These are phyloP conservation scores for Pugionium dolabratum DNA, from an alignment of 345 rosid species.

Conservation along the genomic window DNA sequence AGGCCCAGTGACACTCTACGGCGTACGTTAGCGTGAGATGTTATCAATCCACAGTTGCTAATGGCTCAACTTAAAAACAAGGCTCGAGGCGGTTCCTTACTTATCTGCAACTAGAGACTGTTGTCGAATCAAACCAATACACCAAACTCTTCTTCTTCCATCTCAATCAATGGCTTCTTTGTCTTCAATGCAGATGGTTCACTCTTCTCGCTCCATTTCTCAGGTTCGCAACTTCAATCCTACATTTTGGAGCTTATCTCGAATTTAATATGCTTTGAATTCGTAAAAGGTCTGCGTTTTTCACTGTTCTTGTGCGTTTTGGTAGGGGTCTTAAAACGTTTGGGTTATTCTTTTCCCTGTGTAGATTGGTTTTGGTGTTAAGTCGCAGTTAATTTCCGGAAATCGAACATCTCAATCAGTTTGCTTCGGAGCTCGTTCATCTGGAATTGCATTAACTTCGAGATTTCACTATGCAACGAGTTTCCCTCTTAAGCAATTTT, in stretches of 20 bases:
- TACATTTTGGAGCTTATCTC: neutral
- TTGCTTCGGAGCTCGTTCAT: slow-evolving; percentile 35
- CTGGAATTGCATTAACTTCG: slow-evolving; percentile 49
- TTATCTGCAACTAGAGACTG: slow-evolving; percentile 37
- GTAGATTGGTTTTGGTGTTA: slow-evolving; percentile 37
- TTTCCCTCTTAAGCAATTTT: slow-evolving; percentile 42
- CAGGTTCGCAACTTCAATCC: slow-evolving; percentile 44
- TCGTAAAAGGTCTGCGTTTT: neutral
- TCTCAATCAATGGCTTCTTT: slow-evolving; percentile 53
- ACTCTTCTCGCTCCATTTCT: slow-evolving; percentile 43
- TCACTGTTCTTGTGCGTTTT: neutral
- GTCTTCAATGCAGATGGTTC: slow-evolving; percentile 53
- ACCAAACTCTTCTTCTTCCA: slow-evolving; percentile 9
- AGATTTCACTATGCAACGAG: slow-evolving; percentile 49
- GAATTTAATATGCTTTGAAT: neutral
- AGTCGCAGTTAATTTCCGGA: slow-evolving; percentile 35
- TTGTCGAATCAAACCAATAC: slow-evolving; percentile 12
- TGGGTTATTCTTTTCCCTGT: slow-evolving; percentile 30
- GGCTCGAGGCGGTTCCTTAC: slow-evolving; percentile 25
- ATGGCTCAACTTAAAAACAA: slow-evolving; percentile 25
- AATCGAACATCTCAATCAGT: slow-evolving; percentile 32
- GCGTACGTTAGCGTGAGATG: no score
- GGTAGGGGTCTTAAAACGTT: neutral
- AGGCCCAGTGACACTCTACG: no score
- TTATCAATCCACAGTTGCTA: neutral